Evolutionary conservation across 192 early-diverging fungal genomes (phyloP), one percentile per base, ranked within the genome.

Genomic region (Glomus cerebriforme): DNA sequence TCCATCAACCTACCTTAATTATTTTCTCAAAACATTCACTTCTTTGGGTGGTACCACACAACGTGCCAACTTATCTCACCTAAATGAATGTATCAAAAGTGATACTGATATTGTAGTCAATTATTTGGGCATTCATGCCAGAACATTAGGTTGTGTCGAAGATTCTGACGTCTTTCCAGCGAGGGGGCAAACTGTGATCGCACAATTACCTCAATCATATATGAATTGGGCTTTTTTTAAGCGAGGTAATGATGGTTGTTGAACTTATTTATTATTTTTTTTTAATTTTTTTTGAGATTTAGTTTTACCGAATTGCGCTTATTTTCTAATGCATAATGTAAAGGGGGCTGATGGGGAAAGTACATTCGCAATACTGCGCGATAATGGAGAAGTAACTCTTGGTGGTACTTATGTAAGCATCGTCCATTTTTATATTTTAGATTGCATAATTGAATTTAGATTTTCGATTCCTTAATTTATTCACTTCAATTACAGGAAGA

Each of bases 181-280:
- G 15, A 88, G 95, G 8, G 96, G 96, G 2, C 95, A 97, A 81
- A 93, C 89, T 26, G 86, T 96, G 5, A 79, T 95, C n/a, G 90
- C 94, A 22, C 73, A 86, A 10, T 94, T 94, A 3, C 92, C 73
- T 37, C 73, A 27, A 60, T 58, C 92, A 15, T 85, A 91, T 54
- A 89, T 91, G 17, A 87, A 92, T 17, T 85, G 84, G 84, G 79
- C 81, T n/a, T 81, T 78, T 49, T 81, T 77, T 17, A 82, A 82
- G 66, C 68, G 9, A 85, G 92, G 66, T 80, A 75, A 80, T 9
- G 74, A 82, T 67, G 80, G 81, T 12, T 12, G 32, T 62, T 34
- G 26, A 68, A 37, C 34, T 39, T 67, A 67, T 67, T 35, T 8
- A 31, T 66, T 31, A 66, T 31, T 4, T 10, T 67, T 67, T 67